These are phyloP conservation scores for Candida lessepsii DNA, from an alignment of 805 yeast genomes.

Conservation along the genomic window DNA sequence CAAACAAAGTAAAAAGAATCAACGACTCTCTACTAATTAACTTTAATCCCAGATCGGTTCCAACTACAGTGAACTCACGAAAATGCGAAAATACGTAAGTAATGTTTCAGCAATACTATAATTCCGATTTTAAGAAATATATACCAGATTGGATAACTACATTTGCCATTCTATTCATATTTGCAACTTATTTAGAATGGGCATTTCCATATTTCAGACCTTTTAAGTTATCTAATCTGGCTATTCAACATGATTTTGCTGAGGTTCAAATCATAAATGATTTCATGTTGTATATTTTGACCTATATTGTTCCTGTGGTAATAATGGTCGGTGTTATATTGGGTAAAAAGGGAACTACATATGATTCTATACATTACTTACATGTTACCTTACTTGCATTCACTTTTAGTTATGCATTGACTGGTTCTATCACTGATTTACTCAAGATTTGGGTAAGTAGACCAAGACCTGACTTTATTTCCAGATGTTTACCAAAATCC, in stretches of 20 bases:
- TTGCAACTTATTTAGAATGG: slow-evolving; percentile 23
- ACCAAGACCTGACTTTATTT: slow-evolving; percentile 44
- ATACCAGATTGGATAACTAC: slow-evolving; percentile 27
- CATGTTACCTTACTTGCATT: slow-evolving; percentile 33
- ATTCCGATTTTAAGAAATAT: slow-evolving; percentile 15
- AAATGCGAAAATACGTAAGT: background rate
- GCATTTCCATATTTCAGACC: slow-evolving; percentile 29
- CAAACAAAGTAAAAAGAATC: too few relatives aligned
- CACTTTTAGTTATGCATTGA: slow-evolving; percentile 25
- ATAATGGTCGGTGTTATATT: slow-evolving; percentile 18
- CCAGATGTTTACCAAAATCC: slow-evolving; percentile 33
- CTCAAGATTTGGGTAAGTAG: slow-evolving; percentile 40
- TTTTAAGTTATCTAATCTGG: slow-evolving; percentile 27
- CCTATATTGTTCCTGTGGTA: slow-evolving; percentile 26
- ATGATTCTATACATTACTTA: slow-evolving; percentile 13
- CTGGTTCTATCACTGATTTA: slow-evolving; percentile 36
- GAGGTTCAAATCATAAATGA: slow-evolving; percentile 30
- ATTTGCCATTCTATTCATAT: slow-evolving; percentile 16
- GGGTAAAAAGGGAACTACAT: slow-evolving; percentile 7
- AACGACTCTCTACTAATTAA: too few relatives aligned
- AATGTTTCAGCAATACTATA: slow-evolving; percentile 12
- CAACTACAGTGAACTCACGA: too few relatives aligned
- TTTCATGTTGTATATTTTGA: slow-evolving; percentile 27
- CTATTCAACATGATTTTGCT: slow-evolving; percentile 32
- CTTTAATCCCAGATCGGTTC: too few relatives aligned